A percentile compares a stretch with the other conserved stretches of the same genome.
Evolutionary conservation across 306 rosid species (phyloP).

Genomic region (Cyamopsis tetragonoloba): DNA sequence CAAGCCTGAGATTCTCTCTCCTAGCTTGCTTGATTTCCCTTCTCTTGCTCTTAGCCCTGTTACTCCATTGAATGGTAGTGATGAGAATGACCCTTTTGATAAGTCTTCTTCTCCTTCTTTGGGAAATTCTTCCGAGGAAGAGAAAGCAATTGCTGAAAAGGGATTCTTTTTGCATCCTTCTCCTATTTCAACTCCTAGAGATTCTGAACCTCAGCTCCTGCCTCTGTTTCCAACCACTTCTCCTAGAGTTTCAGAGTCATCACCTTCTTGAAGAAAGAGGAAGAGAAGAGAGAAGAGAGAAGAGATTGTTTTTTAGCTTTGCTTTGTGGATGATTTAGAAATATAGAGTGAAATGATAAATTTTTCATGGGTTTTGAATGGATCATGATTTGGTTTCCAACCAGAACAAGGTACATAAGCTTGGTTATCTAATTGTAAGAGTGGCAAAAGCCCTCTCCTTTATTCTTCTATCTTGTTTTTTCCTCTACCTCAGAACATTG

Average conservation of each 20-base stretch:
- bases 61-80: slow-evolving; percentile 75
- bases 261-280: slow-evolving; percentile 43
- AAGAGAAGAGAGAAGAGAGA: not conserved
- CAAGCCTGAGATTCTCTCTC: slow-evolving; percentile 72
- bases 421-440: slow-evolving; percentile 58
- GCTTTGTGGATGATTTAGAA: slow-evolving; percentile 28
- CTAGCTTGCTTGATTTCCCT: slow-evolving; percentile 80
- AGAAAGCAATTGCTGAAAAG: slow-evolving; percentile 85
- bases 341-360: slow-evolving; percentile 4
- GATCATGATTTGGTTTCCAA: slow-evolving; percentile 25
- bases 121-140: slow-evolving; percentile 87
- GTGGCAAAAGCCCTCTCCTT: slow-evolving; percentile 32
- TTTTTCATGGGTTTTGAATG: slow-evolving; percentile 29
- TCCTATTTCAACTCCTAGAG: slow-evolving; percentile 65
- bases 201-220: slow-evolving; percentile 65
- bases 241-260: slow-evolving; percentile 73
- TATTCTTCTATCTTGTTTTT: slow-evolving; percentile 8
- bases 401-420: slow-evolving; percentile 36
- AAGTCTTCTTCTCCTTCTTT: slow-evolving; percentile 76
- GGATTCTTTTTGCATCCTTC: slow-evolving; percentile 84
- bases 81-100: slow-evolving; percentile 70
- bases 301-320: no score
- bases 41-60: slow-evolving; percentile 91
- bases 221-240: slow-evolving; percentile 78
- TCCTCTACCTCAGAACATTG: not conserved